Base-by-base conservation (phyloP, 2,329 filamentous ascomycete genomes). In the Alternaria ethzedia region DNA sequence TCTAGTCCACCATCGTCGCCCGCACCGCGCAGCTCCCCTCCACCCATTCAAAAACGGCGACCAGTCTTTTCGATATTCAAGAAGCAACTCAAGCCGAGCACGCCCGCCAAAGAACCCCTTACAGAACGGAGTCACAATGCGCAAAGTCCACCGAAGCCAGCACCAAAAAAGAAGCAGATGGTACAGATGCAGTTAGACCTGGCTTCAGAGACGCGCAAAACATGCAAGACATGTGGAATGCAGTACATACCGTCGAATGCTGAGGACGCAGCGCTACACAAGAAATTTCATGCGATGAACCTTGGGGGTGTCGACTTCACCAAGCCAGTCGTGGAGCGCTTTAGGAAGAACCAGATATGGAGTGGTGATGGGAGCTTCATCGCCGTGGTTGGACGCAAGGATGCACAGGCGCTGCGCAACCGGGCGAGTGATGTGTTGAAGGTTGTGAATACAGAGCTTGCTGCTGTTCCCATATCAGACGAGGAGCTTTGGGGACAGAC, bases 141-240 rank as follows among this genome's bases (percentile, higher is more conserved):
- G 25, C 70, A 76, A 67, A 69, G 47, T 26, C 73, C 73, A 44
- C 66, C 66, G 17, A 61, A 68, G 30, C 75, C 69, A 58, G 73
- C 74, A 6, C 73, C 74, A 30, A 70, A 66, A 68, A 74, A 72
- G 63, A 78, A 76, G 60, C 74, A 75, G 26, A 71, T 89, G 62
- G 85, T 85, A 54, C 88, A 90, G 72, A 88, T 88, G 82, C 86
- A 88, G 69, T 83, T 90, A 63, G 87, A 88, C 69, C 80, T 90
- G 12, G 88, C 87, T 3, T 81, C 83, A 43, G 83, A 86, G 45
- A 79, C 85, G 43, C 83, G 86, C 50, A 86, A 86, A 68, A 86
- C 84, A 11, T 91, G 89, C 77, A 80, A 82, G 41, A 82, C 80
- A 3, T 91, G 89, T 70, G 86, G 87, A 1, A 91, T 91, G 89